Evolutionary conservation across 345 rosid genomes (phyloP).

Genomic region (Pistacia integerrima): DNA sequence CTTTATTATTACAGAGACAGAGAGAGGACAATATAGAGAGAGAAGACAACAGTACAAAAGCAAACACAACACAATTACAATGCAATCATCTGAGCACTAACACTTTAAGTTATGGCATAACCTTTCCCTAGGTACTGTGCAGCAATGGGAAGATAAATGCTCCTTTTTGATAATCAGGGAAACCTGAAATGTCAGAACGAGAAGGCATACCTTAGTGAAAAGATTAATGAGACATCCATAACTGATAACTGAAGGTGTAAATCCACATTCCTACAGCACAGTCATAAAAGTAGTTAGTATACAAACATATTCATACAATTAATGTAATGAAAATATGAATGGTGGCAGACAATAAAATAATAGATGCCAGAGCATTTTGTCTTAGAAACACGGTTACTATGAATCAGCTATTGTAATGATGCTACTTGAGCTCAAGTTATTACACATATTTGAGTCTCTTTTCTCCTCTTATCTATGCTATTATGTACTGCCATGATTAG

Average conservation of each 20-base stretch:
- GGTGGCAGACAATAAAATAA: background rate
- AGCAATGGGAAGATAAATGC: background rate
- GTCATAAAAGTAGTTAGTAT: slow-evolving; percentile 10
- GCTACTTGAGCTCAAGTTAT: background rate
- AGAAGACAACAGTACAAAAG: background rate
- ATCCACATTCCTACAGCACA: slow-evolving; percentile 79
- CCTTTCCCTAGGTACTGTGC: background rate
- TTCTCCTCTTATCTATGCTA: background rate
- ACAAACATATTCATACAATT: background rate
- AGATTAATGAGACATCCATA: slow-evolving; percentile 94
- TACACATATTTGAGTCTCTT: background rate
- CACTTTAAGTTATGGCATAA: background rate
- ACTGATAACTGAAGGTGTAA: slow-evolving; percentile 79
- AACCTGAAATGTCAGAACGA: background rate
- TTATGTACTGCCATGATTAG: too few relatives aligned
- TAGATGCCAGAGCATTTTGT: background rate
- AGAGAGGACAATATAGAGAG: background rate
- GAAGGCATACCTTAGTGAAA: slow-evolving; percentile 60
- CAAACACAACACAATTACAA: background rate
- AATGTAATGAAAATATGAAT: background rate
- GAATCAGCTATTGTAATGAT: background rate
- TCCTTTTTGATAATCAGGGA: background rate
- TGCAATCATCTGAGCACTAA: background rate
- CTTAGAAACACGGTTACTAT: background rate
- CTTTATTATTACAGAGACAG: background rate